These are phyloP conservation scores for Fraxinus pennsylvanica DNA, from an alignment of 257 asterid genomes.

Conservation along the genomic window DNA sequence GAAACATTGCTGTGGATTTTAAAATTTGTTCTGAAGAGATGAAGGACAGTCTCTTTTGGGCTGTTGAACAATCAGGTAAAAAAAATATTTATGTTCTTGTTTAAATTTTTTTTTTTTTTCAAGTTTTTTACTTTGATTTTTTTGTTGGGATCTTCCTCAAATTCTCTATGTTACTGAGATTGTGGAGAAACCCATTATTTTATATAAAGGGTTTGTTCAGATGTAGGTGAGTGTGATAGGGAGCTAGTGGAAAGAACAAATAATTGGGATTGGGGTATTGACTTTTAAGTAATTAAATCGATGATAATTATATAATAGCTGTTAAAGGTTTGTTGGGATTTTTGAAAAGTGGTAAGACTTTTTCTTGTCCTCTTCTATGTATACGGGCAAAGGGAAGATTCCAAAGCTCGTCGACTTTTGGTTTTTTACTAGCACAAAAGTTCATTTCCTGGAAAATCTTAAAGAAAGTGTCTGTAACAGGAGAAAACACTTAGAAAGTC, in stretches of 20 bases:
- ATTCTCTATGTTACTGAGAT: neutral
- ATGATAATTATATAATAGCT: neutral
- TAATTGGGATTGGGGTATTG: neutral
- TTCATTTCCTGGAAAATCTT: neutral
- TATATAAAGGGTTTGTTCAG: neutral
- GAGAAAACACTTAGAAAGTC: neutral
- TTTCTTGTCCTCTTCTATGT: neutral
- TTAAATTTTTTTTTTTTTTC: neutral
- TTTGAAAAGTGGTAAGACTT: neutral
- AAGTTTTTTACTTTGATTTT: neutral
- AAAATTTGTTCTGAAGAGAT: neutral
- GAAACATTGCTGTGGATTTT: neutral
- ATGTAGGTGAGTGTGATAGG: neutral
- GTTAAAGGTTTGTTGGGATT: conserved; percentile 1
- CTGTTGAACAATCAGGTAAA: neutral
- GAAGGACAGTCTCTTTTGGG: neutral
- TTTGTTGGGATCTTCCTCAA: neutral
- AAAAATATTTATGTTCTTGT: neutral
- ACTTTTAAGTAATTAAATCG: neutral
- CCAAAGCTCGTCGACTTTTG: neutral
- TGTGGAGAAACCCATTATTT: neutral
- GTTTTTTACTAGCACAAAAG: neutral
- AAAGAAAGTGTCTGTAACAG: neutral
- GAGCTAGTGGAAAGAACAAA: neutral
- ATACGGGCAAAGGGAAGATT: neutral